Evolutionary conservation across 2,329 filamentous ascomycete genomes (phyloP), one percentile per base, ranked within the genome.

Genomic region (Neofusicoccum laricinum): DNA sequence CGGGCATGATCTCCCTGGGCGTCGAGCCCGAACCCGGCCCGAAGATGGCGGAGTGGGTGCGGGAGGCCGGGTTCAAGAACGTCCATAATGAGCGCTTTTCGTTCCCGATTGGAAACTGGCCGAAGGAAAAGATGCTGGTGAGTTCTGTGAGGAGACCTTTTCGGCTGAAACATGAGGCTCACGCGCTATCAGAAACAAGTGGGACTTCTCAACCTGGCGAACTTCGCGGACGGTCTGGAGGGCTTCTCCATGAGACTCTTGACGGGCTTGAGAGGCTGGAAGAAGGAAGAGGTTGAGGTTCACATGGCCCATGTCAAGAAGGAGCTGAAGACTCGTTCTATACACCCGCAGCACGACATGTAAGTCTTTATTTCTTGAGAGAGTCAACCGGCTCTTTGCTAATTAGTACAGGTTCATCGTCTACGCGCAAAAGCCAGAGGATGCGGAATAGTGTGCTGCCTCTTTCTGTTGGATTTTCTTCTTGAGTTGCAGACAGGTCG

Each of bases 51-150:
- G 76, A 43, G 11, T 73, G 74, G 76, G 86, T 68, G 72, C 74
- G 2, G 51, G 81, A 82, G 10, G 83, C 80, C 0, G 86, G 86
- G 0, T 87, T 87, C 66, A 73, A 78, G 55, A 79, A 85, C 58
- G 79, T 88, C 0, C 72, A 73, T 0, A 80, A 85, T 68, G 73
- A 78, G 2, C 68, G 81, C 8, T 71, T 66, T 65, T 71, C 71
- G 50, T 5, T 82, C 77, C 68, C 71, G 1, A 64, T 73, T 15
- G 69, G 71, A 2, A 66, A 66, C 2, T 73, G 70, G 71, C 55
- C 68, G 15, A 66, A 61, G 2, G 69, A 72, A 21, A 66, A 67
- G 83, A 78, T 79, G 32, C 77, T 82, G 58, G 86, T 43, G 3
- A 8, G 49, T 32, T 32, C 2, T 7, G 5, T 34, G 8, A n/a